Percentiles rank a stretch among this genome's conserved stretches.
phyloP scores from a whole-genome alignment of 2,329 filamentous ascomycete species.

The Purpureocillium takamizusanense region DNA sequence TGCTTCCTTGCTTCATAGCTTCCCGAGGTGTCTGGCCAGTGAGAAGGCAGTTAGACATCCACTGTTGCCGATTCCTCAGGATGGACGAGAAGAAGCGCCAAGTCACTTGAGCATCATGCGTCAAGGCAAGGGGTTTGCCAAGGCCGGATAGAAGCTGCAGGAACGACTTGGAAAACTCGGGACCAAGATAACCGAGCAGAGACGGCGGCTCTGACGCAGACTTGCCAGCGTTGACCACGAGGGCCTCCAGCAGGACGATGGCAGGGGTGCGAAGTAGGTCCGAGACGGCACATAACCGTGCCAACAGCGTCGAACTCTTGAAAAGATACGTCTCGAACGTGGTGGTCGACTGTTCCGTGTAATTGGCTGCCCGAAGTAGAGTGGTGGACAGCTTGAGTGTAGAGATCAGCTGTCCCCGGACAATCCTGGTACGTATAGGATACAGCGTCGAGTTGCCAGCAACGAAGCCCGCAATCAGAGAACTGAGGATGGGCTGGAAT shows the following conservation, averaged over 20 bases:
- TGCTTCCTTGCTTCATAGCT: constrained; percentile 49
- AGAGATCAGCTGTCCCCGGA: constrained; percentile 53
- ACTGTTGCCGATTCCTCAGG: constrained; percentile 84
- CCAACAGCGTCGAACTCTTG: constrained; percentile 67
- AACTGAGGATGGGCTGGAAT: constrained; percentile 67
- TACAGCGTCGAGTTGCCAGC: constrained; percentile 56
- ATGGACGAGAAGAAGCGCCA: constrained; percentile 86
- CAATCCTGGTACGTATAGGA: constrained; percentile 41
- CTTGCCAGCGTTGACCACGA: constrained; percentile 63
- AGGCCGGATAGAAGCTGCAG: constrained; percentile 68
- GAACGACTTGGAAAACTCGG: constrained; percentile 76
- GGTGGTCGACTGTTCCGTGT: constrained; percentile 52
- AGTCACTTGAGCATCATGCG: constrained; percentile 55
- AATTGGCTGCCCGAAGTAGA: constrained; percentile 60
- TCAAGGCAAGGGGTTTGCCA: constrained; percentile 63
- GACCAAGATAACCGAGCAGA: constrained; percentile 80
- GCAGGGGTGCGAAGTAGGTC: constrained; percentile 57
- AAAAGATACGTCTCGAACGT: constrained; percentile 72
- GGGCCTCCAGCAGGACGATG: constrained; percentile 59
- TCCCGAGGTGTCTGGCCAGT: constrained; percentile 80
- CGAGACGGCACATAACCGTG: constrained; percentile 64
- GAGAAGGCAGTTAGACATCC: constrained; percentile 88
- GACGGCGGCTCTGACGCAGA: constrained; percentile 74
- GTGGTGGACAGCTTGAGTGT: constrained; percentile 59
- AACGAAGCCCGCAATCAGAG: constrained; percentile 42